phyloP scores from a whole-genome alignment of 148 eudicot species.

The Cornus kousa region DNA sequence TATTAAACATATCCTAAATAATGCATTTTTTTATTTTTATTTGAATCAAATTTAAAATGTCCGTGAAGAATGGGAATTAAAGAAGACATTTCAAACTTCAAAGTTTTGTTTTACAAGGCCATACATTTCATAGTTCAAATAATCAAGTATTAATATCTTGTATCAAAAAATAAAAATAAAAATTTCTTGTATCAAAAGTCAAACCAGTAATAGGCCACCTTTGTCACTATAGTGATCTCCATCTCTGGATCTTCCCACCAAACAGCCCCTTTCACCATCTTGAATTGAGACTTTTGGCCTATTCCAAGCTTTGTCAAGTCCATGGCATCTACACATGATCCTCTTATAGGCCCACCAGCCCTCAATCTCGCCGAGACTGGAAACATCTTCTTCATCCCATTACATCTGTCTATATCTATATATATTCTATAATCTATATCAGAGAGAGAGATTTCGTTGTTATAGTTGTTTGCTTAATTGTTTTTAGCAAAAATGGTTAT shows the following conservation, averaged over 20 bases:
- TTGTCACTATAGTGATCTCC: background rate
- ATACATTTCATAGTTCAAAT: too few relatives aligned
- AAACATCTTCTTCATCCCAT: background rate
- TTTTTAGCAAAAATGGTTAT: constrained; percentile 9
- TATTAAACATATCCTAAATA: too few relatives aligned
- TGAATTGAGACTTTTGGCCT: background rate
- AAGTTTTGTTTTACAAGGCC: too few relatives aligned
- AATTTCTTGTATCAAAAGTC: background rate
- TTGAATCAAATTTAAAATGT: too few relatives aligned
- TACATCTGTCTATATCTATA: background rate
- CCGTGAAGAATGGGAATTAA: too few relatives aligned
- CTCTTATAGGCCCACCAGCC: background rate
- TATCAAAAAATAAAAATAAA: too few relatives aligned
- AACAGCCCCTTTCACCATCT: background rate
- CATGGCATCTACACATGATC: background rate
- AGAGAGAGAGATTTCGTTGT: background rate
- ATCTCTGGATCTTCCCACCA: background rate
- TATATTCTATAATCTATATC: too few relatives aligned
- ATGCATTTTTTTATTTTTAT: too few relatives aligned
- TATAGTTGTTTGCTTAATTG: background rate
- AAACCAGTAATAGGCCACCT: too few relatives aligned
- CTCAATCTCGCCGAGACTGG: background rate
- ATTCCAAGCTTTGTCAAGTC: background rate
- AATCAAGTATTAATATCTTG: background rate
- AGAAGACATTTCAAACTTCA: too few relatives aligned